A percentile compares a stretch with the other conserved stretches of the same genome.
phyloP scores from a whole-genome alignment of 1,139 yeast species.

The Nakaseomyces nivariensis region DNA sequence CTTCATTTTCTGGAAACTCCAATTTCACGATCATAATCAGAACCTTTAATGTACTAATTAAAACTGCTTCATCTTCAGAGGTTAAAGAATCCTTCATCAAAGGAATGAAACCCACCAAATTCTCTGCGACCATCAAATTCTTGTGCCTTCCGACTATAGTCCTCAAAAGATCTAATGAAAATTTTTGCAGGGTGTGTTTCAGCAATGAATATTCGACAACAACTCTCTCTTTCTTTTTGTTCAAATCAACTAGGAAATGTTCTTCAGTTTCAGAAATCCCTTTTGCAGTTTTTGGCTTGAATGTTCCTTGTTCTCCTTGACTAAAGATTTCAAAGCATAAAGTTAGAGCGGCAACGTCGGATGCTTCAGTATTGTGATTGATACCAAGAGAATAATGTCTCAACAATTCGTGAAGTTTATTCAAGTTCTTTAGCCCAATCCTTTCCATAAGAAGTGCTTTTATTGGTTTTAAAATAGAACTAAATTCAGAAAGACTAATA shows the following conservation, averaged over 20 bases:
- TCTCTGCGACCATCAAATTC: constrained; percentile 46
- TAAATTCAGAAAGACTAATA: constrained; percentile 51
- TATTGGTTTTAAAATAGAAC: constrained; percentile 59
- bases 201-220: constrained; percentile 44
- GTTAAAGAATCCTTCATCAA: constrained; percentile 49
- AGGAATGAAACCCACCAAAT: constrained; percentile 69
- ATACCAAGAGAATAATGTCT: constrained; percentile 72
- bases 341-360: constrained; percentile 49
- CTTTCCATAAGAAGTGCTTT: constrained; percentile 54
- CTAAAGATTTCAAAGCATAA: constrained; percentile 66
- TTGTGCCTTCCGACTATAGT: constrained; percentile 58
- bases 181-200: constrained; percentile 55
- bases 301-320: constrained; percentile 37
- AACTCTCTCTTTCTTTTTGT: constrained; percentile 47
- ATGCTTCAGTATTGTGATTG: constrained; percentile 50
- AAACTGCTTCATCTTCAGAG: constrained; percentile 66
- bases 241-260: constrained; percentile 61
- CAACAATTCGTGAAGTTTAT: constrained; percentile 68
- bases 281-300: constrained; percentile 13
- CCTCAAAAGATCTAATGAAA: constrained; percentile 69
- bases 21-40: constrained; percentile 52
- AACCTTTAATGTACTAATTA: constrained; percentile 56
- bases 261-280: constrained; percentile 34
- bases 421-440: constrained; percentile 57
- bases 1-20: constrained; percentile 50